Base-by-base conservation (phyloP, 176 grass and related monocot species). In the Elymus sibiricus region DNA sequence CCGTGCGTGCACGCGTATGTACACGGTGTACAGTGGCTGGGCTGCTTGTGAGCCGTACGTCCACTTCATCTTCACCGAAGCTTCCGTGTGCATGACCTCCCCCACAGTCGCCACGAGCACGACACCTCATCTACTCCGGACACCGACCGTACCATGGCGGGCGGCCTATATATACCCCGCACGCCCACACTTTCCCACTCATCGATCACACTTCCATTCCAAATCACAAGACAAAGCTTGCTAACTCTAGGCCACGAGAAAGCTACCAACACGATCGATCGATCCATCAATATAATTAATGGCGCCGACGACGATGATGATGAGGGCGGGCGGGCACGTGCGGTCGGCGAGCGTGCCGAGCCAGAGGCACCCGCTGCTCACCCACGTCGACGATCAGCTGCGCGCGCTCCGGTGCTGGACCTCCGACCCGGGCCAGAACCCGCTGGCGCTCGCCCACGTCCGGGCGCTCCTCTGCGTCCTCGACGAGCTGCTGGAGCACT, bases 321-420 rank as follows among this genome's bases (percentile, higher is more conserved):
- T 8, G 37, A 79, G 51, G 39, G 6, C 31, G 2, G 74, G 1
- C 26, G 80, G 89, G 26, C 93, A 94, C 64, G 87, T 90, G n/a
- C 77, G 90, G 6, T 94, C 87, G 1, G 85, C 88, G 7, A 94
- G 93, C 63, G 84, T 94, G 38, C 89, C 90, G n/a, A 87, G 83
- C 63, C 82, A 86, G 28, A 37, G 46, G 29, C 87, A 94, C 71
- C 92, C 92, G 55, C 46, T 85, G 70, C 58, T 92, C 0, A 87
- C 65, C 4, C 61, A 94, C 76, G 84, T 94, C n/a, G 81, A 85
- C 58, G 89, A 79, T 24, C 92, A 92, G 87, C 83, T 94, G 9
- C 16, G 35, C 24, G 82, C 84, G 7, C 82, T 92, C 17, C 71
- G 81, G 5, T 79, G 80, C 0, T 88, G 80, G 87, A 82, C 71